These are phyloP conservation scores for Thelonectria rubi DNA, from an alignment of 2,329 filamentous ascomycete genomes.

Conservation along the genomic window DNA sequence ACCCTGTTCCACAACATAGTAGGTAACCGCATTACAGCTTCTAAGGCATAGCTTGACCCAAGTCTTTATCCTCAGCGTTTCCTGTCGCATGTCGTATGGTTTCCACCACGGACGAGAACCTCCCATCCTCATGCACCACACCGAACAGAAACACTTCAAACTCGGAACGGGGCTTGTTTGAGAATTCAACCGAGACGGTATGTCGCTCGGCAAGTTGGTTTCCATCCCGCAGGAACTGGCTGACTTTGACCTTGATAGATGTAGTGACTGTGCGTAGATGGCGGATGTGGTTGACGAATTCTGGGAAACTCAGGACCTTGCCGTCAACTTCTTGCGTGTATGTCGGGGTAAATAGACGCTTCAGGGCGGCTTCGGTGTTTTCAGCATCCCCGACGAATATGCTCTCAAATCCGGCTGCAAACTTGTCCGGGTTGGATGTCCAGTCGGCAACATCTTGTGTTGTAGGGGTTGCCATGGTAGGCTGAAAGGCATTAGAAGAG, in stretches of 20 bases:
- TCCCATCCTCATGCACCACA: not conserved
- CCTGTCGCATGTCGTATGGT: not conserved
- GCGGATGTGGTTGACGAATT: not conserved
- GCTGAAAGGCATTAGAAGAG: not conserved
- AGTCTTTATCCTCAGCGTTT: not conserved
- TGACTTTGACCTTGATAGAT: not conserved
- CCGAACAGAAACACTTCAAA: not conserved
- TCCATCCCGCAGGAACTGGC: not conserved
- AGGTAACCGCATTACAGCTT: no score
- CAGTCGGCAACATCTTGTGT: not conserved
- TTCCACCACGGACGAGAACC: not conserved
- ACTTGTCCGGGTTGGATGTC: conserved; percentile 6
- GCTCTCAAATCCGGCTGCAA: not conserved
- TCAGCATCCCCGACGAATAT: not conserved
- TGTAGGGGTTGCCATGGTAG: not conserved
- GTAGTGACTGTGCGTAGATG: not conserved
- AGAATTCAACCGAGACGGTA: not conserved
- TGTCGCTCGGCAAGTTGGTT: not conserved
- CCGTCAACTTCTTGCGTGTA: not conserved
- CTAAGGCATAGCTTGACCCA: not conserved
- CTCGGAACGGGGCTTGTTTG: not conserved
- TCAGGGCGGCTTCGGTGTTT: not conserved
- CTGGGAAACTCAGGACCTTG: not conserved
- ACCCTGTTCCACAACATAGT: no score
- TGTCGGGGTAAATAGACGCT: not conserved